Base-by-base conservation (phyloP, 139 green algal genomes). In the Picochlorum costavermella region DNA sequence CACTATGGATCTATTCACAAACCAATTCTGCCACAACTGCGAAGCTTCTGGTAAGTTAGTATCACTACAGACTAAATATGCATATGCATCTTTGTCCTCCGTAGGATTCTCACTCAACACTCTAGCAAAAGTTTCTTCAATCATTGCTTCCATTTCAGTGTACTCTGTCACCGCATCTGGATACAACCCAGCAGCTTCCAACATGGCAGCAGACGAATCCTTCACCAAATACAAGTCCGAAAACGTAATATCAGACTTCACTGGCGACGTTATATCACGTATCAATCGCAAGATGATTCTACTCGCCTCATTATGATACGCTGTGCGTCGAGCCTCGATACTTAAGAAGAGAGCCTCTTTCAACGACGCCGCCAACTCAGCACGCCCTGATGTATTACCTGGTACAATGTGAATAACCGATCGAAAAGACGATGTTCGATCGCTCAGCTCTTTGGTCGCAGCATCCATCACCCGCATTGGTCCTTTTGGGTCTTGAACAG, bases 151-250 rank as follows among this genome's bases (percentile, higher is more conserved):
- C 48, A 96, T 74, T 75, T 96, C 89, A 13, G 83, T 75, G 50
- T 92, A 92, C 74, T 96, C 89, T 37, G 86, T 71, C 70, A 92
- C 75, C 0, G 87, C 84, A 51, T 95, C 88, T 51, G 90, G 76
- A 23, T 66, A 20, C 58, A 88, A 49, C 10, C 78, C 75, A 4
- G 29, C 65, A 3, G 60, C 26, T 33, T 72, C 68, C 55, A 77
- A 58, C 68, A 77, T 72, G 5, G 51, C 70, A 45, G 68, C 71
- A 45, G 60, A 48, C 57, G 77, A 85, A 76, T 96, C 90, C 71
- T 95, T 94, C 10, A 92, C 79, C 36, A 95, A 72, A 71, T 84
- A 96, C 5, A 96, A 79, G 14, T 68, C 83, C 25, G 70, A 63
- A 65, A 96, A 95, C 61, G 37, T 70, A 10, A 56, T 40, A 14